Conservation (phyloP, 345 rosid species). For the Combretum micranthum region DNA sequence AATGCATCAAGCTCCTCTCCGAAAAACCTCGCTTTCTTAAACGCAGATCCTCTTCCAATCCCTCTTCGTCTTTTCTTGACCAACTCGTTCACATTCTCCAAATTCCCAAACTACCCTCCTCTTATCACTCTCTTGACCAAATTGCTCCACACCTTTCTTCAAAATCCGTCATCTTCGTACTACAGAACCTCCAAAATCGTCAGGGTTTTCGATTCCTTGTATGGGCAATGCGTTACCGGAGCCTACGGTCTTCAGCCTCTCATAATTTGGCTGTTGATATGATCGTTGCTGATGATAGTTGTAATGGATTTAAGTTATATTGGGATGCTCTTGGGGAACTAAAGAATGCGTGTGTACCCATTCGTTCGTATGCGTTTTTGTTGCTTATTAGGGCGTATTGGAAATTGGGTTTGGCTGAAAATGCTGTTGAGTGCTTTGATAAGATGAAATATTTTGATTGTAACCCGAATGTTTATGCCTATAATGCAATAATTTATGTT, state of each 20-base stretch:
- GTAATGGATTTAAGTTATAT: conserved; percentile 35
- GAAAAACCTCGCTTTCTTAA: too few relatives aligned
- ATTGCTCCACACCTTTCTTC: conserved; percentile 10
- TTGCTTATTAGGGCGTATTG: conserved; percentile 55
- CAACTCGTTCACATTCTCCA: conserved; percentile 47
- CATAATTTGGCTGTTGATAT: conserved; percentile 26
- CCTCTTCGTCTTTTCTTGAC: neutral
- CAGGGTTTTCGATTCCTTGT: conserved; percentile 69
- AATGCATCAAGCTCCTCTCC: too few relatives aligned
- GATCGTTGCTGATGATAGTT: conserved; percentile 35
- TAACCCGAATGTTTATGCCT: conserved; percentile 56
- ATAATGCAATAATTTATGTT: conserved; percentile 43
- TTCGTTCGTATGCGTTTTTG: conserved; percentile 41
- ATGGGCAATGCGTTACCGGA: conserved; percentile 59
- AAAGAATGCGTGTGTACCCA: conserved; percentile 22
- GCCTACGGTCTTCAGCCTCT: conserved; percentile 31
- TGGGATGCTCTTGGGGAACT: conserved; percentile 59
- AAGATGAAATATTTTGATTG: conserved; percentile 66
- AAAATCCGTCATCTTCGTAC: conserved; percentile 38
- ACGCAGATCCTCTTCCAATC: too few relatives aligned
- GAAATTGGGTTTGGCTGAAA: conserved; percentile 45
- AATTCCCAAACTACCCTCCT: conserved; percentile 12
- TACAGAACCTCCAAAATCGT: conserved; percentile 32
- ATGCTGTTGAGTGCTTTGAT: conserved; percentile 68
- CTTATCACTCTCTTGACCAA: conserved; percentile 8